Evolutionary conservation across 805 yeast genomes (phyloP), one percentile per base, ranked within the genome.

Genomic region (Brettanomyces sp.): DNA sequence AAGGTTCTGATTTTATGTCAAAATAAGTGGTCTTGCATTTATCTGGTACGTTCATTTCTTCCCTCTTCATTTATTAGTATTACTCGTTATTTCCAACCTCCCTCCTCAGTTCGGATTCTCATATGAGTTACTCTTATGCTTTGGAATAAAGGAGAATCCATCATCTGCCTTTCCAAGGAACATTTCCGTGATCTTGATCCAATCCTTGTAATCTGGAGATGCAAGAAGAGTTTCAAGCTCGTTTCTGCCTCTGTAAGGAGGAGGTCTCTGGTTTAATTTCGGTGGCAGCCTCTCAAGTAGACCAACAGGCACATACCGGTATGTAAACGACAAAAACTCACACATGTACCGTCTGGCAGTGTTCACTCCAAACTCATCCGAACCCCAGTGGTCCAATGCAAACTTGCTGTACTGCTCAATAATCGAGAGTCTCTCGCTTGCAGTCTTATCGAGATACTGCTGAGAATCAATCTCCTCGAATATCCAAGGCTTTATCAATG

Each of bases 401-500:
- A 69, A 85, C 45, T 80, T 67, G 4, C 95, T 79, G 60, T 80
- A 93, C 44, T 73, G 74, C 51, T 72, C 70, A 56, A 91, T 64
- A 39, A 83, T 77, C 35, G 82, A 95, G 47, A 93, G 74, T 63
- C 99, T 77, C 66, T 93, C 97, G 21, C 82, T 70, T n/a, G 96
- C 82, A 2, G 87, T 72, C 67, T 91, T 93, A 64, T 93, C 99
- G 51, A 93, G 66, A 62, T 88, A 81, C 64, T 93, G 98, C 56
- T 81, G 79, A 5, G 91, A 72, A 48, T 91, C 95, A 47, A 93
- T 77, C 66, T 93, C 99, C 68, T 93, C 97, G 56, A 91, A 93
- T 44, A 93, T 86, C 99, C 99, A 93, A 34, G 99, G 99, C 66
- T 93, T 93, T 62, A 93, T 90, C 52, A 93, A 74, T 2, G 98